Evolutionary conservation across 805 yeast genomes (phyloP).

Genomic region (Candida incommunis): DNA sequence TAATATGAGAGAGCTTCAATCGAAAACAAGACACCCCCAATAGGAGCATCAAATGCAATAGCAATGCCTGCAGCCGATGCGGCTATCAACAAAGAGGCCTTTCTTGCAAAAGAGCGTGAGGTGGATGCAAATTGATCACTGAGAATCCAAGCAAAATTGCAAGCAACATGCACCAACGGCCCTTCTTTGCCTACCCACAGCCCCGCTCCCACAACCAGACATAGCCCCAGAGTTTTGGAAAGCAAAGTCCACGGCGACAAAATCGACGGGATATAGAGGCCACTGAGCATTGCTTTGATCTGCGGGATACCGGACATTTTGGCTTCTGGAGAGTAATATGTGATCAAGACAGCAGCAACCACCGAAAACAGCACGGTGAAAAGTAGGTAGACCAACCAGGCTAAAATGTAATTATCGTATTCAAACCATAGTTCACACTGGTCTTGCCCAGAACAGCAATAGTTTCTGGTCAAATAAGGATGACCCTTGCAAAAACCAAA

Average conservation of each 20-base stretch:
- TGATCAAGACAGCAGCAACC: constrained; percentile 23
- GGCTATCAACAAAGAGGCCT: constrained; percentile 31
- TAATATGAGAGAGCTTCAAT: constrained; percentile 54
- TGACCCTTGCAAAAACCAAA: constrained; percentile 57
- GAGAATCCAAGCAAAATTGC: constrained; percentile 36
- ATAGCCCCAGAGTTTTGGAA: constrained; percentile 42
- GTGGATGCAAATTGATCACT: constrained; percentile 21
- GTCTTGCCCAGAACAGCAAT: constrained; percentile 55
- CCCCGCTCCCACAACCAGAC: constrained; percentile 60
- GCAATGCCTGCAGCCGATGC: constrained; percentile 77
- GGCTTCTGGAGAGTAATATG: constrained; percentile 24
- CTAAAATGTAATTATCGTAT: constrained; percentile 23
- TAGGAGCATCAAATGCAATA: constrained; percentile 75
- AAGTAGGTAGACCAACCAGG: constrained; percentile 25
- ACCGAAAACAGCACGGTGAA: constrained; percentile 27
- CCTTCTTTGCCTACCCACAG: constrained; percentile 81
- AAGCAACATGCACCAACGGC: constrained; percentile 68
- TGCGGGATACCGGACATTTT: constrained; percentile 60
- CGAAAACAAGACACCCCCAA: constrained; percentile 75
- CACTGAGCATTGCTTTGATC: constrained; percentile 52
- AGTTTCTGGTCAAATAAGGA: constrained; percentile 49
- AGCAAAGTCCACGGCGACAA: constrained; percentile 38
- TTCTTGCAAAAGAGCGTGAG: constrained; percentile 36
- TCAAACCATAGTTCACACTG: constrained; percentile 27
- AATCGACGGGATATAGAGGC: constrained; percentile 40